Base-by-base conservation (phyloP, 805 yeast genomes). In the Saccharomycopsis malanga region DNA sequence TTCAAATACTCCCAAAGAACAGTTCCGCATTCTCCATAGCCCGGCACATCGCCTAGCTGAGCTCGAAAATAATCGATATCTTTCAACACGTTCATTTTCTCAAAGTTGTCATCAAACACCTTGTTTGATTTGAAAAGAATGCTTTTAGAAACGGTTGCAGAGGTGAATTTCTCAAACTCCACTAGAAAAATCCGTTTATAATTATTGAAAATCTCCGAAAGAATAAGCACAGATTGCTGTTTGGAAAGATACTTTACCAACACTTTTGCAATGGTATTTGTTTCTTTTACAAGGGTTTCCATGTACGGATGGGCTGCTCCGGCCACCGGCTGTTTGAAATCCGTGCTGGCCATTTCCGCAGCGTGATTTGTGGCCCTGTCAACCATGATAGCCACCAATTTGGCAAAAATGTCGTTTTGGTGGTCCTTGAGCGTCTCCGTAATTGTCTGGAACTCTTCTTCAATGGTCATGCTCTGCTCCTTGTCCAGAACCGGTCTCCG, bases 381-480 rank as follows among this genome's bases (percentile, higher is more conserved):
- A 36, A 71, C 68, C 89, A 83, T 83, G 15, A 83, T 73, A 2
- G 81, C 71, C n/a, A 83, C 76, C 38, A 84, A 67, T 58, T 83
- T 83, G 37, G 74, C 65, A 52, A 76, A 75, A 12, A 84, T 69
- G 53, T 81, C 86, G 44, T 66, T 69, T 49, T 79, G 80, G 54
- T 83, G 91, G 47, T 78, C 83, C 39, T 66, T 68, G 57, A 73
- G 74, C 25, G 68, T 62, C 17, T 67, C 61, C 15, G 63, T 58
- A 10, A 74, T 61, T 17, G 60, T 59, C n/a, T 67, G 71, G 48
- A 72, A 67, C 42, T 67, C 68, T 9, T 54, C 63, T 22, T 57
- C 48, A 44, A 59, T 65, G 1, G 60, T 63, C 2, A 62, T 50
- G 15, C 44, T 39, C 6, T 34, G 34, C 45, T 49, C 39, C 10